Conservation (phyloP, 2,329 filamentous ascomycete genomes). For the Beauveria caledonica region DNA sequence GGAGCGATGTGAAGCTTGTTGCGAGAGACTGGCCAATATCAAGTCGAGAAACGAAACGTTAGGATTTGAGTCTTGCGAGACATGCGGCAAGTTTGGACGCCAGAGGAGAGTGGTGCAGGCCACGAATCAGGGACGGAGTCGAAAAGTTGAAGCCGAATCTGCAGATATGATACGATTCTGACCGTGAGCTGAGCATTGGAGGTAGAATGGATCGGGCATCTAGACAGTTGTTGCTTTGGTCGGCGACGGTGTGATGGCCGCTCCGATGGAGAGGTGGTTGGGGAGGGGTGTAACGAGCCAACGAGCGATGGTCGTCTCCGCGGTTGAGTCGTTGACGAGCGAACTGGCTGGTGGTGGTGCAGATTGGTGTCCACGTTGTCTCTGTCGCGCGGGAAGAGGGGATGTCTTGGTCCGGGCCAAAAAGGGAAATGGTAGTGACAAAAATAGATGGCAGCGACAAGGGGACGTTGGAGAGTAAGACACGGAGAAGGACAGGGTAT, state of each 20-base stretch:
- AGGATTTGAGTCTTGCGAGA: neutral
- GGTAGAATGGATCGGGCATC: neutral
- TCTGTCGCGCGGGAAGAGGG: neutral
- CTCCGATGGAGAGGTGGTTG: neutral
- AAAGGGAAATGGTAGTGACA: conserved; percentile 1
- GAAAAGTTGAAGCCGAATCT: neutral
- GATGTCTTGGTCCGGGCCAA: neutral
- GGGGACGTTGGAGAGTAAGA: conserved; percentile 6
- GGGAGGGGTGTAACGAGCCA: no score
- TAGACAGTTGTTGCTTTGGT: neutral
- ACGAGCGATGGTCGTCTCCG: no score
- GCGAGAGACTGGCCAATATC: neutral
- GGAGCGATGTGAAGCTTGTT: neutral
- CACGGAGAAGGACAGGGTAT: neutral
- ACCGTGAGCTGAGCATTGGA: neutral
- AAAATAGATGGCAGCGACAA: conserved; percentile 4
- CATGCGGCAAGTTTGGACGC: neutral
- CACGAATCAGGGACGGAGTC: neutral
- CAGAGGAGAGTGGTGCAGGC: neutral
- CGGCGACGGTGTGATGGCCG: neutral
- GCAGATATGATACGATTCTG: neutral
- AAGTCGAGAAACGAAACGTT: neutral
- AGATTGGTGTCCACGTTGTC: neutral
- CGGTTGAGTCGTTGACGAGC: no score
- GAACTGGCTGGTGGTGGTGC: neutral